These are phyloP conservation scores for Aureobasidium zeae DNA, from an alignment of 2,329 filamentous ascomycete species.

Conservation along the genomic window DNA sequence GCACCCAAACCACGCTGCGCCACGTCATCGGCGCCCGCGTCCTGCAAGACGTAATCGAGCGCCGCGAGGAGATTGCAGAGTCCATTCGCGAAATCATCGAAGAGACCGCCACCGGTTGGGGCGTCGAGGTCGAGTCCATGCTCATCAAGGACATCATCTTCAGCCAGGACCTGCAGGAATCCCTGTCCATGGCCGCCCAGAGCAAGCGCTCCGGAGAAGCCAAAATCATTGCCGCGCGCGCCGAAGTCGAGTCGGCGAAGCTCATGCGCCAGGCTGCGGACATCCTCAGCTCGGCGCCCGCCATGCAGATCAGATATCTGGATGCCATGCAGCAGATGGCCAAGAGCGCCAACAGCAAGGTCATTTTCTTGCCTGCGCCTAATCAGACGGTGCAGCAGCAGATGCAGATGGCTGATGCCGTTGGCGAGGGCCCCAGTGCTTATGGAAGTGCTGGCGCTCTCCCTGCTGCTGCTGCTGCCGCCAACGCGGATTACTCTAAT, in stretches of 20 bases:
- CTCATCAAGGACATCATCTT: slow-evolving; percentile 99
- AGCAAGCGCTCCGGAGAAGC: slow-evolving; percentile 96
- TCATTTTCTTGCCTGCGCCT: slow-evolving; percentile 67
- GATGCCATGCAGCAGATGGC: slow-evolving; percentile 99
- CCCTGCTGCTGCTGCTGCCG: slow-evolving; percentile 23
- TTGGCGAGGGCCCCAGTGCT: slow-evolving; percentile 48
- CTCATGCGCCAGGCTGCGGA: slow-evolving; percentile 86
- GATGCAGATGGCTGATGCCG: slow-evolving; percentile 40
- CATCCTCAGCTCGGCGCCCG: slow-evolving; percentile 80
- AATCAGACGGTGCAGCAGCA: slow-evolving; percentile 49
- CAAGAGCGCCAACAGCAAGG: slow-evolving; percentile 80
- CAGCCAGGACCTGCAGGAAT: slow-evolving; percentile 89
- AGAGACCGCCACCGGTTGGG: slow-evolving; percentile 87
- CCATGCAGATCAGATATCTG: slow-evolving; percentile 97
- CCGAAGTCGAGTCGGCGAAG: slow-evolving; percentile 93
- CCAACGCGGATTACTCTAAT: no score
- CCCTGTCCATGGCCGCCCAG: slow-evolving; percentile 95
- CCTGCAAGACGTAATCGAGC: slow-evolving; percentile 95
- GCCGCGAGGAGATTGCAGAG: slow-evolving; percentile 90
- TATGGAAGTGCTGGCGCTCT: slow-evolving; percentile 24
- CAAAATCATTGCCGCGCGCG: slow-evolving; percentile 95
- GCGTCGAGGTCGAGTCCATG: slow-evolving; percentile 95
- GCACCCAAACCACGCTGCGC: slow-evolving; percentile 92
- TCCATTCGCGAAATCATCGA: slow-evolving; percentile 97
- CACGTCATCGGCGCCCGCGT: slow-evolving; percentile 94